Percentiles rank a stretch among this genome's conserved stretches.
phyloP scores from a whole-genome alignment of 768 basidiomycete species.

The Termitomyces sp. region DNA sequence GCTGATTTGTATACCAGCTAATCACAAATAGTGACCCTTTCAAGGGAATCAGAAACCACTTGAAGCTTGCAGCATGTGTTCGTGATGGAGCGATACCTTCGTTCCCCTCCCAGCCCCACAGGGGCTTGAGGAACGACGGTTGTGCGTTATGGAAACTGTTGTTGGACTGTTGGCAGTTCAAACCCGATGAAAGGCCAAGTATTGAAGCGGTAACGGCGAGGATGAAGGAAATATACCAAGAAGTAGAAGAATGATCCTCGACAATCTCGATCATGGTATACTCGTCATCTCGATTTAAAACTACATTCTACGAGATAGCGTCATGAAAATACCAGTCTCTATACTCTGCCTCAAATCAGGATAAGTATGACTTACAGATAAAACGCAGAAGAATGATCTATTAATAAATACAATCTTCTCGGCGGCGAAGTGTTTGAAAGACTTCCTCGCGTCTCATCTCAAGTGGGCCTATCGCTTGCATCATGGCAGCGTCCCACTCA shows the following conservation, averaged over 20 bases:
- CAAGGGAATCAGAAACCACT: not conserved
- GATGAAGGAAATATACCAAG: not conserved
- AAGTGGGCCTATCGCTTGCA: slow-evolving; percentile 49
- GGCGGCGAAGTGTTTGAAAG: slow-evolving; percentile 43
- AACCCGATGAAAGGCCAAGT: not conserved
- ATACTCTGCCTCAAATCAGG: not conserved
- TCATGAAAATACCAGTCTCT: not conserved
- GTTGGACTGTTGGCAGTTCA: not conserved
- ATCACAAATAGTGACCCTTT: not conserved
- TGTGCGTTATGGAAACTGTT: not conserved
- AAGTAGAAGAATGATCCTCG: not conserved
- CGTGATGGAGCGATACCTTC: not conserved
- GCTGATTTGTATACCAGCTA: not conserved
- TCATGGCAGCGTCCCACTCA: slow-evolving; percentile 51
- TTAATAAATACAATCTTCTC: slow-evolving; percentile 21
- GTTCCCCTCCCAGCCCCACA: not conserved
- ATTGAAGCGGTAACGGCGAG: not conserved
- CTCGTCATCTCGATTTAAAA: not conserved
- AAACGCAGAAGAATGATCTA: not conserved
- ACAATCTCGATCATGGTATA: not conserved
- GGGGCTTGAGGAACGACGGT: not conserved
- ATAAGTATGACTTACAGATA: not conserved
- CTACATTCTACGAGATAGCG: not conserved
- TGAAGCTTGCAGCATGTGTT: not conserved
- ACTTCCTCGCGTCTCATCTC: slow-evolving; percentile 64